phyloP scores from a whole-genome alignment of 805 yeast species.

The Starmera amethionina region DNA sequence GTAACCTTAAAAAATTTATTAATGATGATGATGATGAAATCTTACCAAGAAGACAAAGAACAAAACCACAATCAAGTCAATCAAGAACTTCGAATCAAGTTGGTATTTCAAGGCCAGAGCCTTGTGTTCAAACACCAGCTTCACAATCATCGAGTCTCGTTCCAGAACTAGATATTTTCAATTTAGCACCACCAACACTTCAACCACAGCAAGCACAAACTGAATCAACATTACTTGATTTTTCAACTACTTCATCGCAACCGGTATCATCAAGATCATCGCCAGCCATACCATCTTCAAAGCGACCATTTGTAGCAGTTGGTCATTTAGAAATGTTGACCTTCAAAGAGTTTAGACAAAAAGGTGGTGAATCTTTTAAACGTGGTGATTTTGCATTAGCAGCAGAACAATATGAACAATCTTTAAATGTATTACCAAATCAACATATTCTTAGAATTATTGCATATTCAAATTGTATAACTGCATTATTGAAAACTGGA shows the following conservation, averaged over 20 bases:
- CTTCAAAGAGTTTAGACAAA: slow-evolving; percentile 37
- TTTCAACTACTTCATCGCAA: slow-evolving; percentile 3
- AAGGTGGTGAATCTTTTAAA: slow-evolving; percentile 56
- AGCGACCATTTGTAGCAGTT: slow-evolving; percentile 17
- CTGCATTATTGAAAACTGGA: slow-evolving; percentile 59
- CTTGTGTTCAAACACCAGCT: not conserved
- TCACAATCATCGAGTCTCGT: not conserved
- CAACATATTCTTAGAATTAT: slow-evolving; percentile 59
- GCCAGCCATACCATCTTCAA: slow-evolving; percentile 7
- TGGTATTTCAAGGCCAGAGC: not conserved
- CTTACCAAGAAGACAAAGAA: not conserved
- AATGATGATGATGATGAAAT: not conserved
- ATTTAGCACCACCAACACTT: slow-evolving; percentile 4
- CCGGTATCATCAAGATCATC: no score
- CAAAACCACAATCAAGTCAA: not conserved
- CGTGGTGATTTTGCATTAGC: slow-evolving; percentile 80
- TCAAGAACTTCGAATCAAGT: not conserved
- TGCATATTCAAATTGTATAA: slow-evolving; percentile 66
- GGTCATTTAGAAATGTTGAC: slow-evolving; percentile 15
- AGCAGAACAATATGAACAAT: slow-evolving; percentile 43
- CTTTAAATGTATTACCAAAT: slow-evolving; percentile 48
- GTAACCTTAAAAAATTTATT: no score
- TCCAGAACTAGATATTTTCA: slow-evolving; percentile 5
- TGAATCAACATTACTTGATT: not conserved
- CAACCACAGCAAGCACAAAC: slow-evolving; percentile 6